phyloP scores from a whole-genome alignment of 169 alveolate genomes.

The Eimeria sp. region DNA sequence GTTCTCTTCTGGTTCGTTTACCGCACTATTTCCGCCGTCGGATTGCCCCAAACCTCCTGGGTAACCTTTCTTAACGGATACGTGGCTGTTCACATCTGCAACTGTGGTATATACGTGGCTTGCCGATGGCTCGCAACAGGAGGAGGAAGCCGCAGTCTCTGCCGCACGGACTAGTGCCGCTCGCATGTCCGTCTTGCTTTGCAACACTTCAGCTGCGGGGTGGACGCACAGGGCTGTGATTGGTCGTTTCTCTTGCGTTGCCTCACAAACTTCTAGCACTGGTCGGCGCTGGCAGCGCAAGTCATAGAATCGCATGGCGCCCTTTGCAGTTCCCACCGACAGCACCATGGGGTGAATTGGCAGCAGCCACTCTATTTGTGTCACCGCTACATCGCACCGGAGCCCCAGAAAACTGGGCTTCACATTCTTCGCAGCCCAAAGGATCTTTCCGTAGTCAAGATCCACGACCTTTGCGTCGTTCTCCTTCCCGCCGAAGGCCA shows the following conservation, averaged over 20 bases:
- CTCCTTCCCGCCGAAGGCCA: constrained; percentile 80
- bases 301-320: constrained; percentile 77
- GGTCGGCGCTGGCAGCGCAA: constrained; percentile 83
- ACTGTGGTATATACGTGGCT: not conserved
- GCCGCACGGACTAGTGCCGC: constrained; percentile 31
- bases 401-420: constrained; percentile 70
- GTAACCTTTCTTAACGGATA: not conserved
- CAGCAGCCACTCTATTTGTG: constrained; percentile 74
- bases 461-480: constrained; percentile 77
- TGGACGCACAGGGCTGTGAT: constrained; percentile 64
- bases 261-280: constrained; percentile 64
- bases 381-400: constrained; percentile 62
- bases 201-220: constrained; percentile 61
- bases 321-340: constrained; percentile 79
- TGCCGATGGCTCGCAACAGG: not conserved
- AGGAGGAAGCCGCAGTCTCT: constrained; percentile 36
- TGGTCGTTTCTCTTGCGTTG: constrained; percentile 55
- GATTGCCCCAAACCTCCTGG: not conserved
- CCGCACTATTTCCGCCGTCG: not conserved
- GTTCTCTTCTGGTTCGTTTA: not conserved
- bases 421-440: constrained; percentile 82
- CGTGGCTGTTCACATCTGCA: not conserved
- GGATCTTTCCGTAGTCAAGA: constrained; percentile 33
- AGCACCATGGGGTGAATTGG: constrained; percentile 77
- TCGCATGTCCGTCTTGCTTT: constrained; percentile 36